Evolutionary conservation across 257 asterid genomes (phyloP), one percentile per base, ranked within the genome.

Genomic region (Solanum pinnatisectum): DNA sequence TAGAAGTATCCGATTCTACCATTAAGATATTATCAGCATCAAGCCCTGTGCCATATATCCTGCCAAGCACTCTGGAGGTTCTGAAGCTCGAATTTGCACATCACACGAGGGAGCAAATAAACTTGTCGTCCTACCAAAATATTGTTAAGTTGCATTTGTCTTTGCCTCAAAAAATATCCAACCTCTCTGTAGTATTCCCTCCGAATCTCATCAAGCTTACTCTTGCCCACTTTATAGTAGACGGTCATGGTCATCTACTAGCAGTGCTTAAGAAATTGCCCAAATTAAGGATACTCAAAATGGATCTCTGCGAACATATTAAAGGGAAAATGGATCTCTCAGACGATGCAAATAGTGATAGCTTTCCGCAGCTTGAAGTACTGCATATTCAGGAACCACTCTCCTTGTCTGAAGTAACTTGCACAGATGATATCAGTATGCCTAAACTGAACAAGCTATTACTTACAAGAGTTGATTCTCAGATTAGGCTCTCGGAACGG

Each of bases 281-380:
- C 59, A 88, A 83, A 37, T 72, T 88, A 67, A 73, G 74, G 87
- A 44, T 70, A n/a, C 84, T 88, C 32, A 88, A 83, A 70, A 30
- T 88, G 46, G 35, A 36, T 4, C 3, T 2, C 30, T 16, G 40
- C 33, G n/a, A 32, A 1, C 39, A 77, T 35, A 27, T 2, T 40
- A 36, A 4, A 35, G 36, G 36, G 5, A 35, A 39, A 25, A 35
- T 83, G 22, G 87, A 52, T 23, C 25, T 73, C 36, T 83, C 84
- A 5, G 67, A 86, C 3, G 35, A 73, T 30, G 30, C 30, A 30
- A 30, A 30, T 30, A 1, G 30, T 30, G 30, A 30, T 30, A 30
- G 87, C 40, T 88, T 88, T 88, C 87, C 70, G 39, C 84, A 32
- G 30, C 87, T 88, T 82, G 84, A 73, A 44, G 36, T 83, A 1